Evolutionary conservation across 495 filamentous ascomycete genomes (phyloP), one percentile per base, ranked within the genome.

Genomic region (Trichoderma parareesei): DNA sequence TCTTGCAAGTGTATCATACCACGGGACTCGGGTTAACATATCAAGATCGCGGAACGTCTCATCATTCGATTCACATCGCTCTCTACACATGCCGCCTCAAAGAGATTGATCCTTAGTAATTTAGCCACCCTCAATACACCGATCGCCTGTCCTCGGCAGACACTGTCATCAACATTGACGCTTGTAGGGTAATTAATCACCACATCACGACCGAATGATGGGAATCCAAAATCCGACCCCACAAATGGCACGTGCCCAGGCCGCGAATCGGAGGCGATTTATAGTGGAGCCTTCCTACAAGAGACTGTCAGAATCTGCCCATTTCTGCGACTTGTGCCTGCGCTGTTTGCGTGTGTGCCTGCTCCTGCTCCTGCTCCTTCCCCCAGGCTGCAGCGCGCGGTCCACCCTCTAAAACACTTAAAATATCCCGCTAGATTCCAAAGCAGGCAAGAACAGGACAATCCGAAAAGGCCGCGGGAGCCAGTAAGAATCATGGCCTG

Each of bases 91-190:
- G 27, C 27, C 27, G 27, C 27, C 27, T 27, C 27, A 27, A 27
- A 27, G 27, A 1, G 27, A 2, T 27, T 27, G 27, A 27, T 27
- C 27, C 27, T 27, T 27, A 2, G 27, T 27, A 27, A 27, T 27
- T 27, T 27, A 27, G 27, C 27, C 27, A 27, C 43, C 27, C 27
- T 27, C 27, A 27, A 46, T 16, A 46, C 43, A 11, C 7, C 53
- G 10, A 59, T 20, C 4, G 3, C 35, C n/a, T 41, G 6, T 37
- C 57, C 55, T 20, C n/a, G 13, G 55, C 73, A 72, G 73, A 70
- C 70, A 33, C n/a, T 1, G n/a, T 27, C 27, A 27, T 27, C 27
- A 27, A 27, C 27, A 2, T 27, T 27, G 27, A 27, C 27, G 27
- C 20, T 57, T 13, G 4, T 38, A n/a, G 20, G 18, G 33, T 18